Conservation (phyloP, 257 asterid species). For the Primulina tabacum region DNA sequence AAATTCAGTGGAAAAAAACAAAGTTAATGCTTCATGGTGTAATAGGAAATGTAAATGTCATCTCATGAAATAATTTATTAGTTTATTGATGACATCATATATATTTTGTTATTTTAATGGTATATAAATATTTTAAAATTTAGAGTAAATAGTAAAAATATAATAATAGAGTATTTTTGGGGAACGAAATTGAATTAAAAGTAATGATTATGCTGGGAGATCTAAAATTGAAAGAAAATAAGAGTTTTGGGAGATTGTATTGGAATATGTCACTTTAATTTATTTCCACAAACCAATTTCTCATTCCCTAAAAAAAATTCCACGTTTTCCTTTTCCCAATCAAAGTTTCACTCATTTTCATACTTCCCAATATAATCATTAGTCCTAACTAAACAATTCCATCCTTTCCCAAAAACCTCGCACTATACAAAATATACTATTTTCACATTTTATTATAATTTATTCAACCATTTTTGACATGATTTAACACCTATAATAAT, state of each 20-base stretch:
- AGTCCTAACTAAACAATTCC: background rate
- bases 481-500: background rate
- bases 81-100: background rate
- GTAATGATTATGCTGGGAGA: background rate
- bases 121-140: too few species aligned
- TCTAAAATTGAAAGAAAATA: background rate
- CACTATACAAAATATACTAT: background rate
- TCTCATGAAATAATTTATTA: background rate
- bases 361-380: too few species aligned
- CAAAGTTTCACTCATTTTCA: background rate
- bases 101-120: background rate
- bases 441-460: background rate
- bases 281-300: background rate
- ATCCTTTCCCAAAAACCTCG: background rate
- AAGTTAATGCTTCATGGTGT: background rate
- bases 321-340: background rate
- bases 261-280: background rate
- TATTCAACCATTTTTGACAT: background rate
- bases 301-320: background rate
- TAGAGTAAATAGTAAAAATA: background rate
- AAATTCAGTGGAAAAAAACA: conserved; percentile 12
- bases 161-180: too few species aligned
- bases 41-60: background rate
- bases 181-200: background rate
- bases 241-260: background rate